Evolutionary conservation across 1,284 basidiomycete species (phyloP), one percentile per base, ranked within the genome.

Genomic region (Cutaneotrichosporon sp.): DNA sequence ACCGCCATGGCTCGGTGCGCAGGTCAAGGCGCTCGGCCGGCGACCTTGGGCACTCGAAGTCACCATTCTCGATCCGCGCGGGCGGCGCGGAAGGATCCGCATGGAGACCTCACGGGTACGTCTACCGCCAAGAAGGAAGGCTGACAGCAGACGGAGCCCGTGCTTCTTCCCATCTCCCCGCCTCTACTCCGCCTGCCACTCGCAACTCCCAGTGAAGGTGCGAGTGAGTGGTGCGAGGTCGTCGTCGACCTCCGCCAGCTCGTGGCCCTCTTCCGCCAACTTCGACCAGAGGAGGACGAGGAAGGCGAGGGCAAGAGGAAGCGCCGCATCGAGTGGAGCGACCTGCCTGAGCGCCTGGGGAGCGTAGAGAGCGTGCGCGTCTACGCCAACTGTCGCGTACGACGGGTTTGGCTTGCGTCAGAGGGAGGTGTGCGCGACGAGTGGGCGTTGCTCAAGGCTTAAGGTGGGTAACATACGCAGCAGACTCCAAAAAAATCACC

Each of bases 51-150:
- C 86, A 7, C 85, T 92, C 67, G 90, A 93, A 77, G 80, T 92
- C 18, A 90, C 90, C 1, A 69, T 93, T 13, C 84, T 86, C 38
- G 90, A 93, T 80, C 81, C 81, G 53, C 73, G 75, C 8, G 86
- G 87, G 6, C 81, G 83, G 64, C 81, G 81, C 62, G 91, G 89
- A 0, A 75, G 84, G 42, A 73, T 92, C 24, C 82, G 90, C 25
- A 83, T 87, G 62, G 91, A 90, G 29, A 92, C 88, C 13, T 92
- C 91, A 70, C 89, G 92, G 87, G 90, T 90, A 73, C 75, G 75
- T n/a, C n/a, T n/a, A 74, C 29, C 5, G 29, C 34, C 4, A n/a
- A n/a, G n/a, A n/a, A n/a, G n/a, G 10, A 49, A 7, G 16, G 10
- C 27, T 59, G 58, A 63, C 60, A 64, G 13, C 75, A 89, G 89